Evolutionary conservation across 2,329 filamentous ascomycete species (phyloP).

Genomic region (Ophiocordyceps australis): DNA sequence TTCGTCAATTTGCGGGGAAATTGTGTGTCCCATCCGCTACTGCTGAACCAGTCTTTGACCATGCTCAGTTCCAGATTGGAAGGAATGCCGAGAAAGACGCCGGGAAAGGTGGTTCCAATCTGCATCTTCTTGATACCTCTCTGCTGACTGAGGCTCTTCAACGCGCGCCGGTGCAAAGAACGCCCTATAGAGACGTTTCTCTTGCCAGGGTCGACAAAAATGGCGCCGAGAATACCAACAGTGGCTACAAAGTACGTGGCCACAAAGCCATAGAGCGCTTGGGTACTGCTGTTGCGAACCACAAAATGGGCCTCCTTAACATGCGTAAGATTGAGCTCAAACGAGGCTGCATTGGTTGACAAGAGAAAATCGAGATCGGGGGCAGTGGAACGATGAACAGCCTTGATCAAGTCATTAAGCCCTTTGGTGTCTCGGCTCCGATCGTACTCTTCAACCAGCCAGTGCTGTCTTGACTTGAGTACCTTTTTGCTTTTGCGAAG

Average conservation of each 20-base stretch:
- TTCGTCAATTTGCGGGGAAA: constrained; percentile 40
- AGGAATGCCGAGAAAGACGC: constrained; percentile 75
- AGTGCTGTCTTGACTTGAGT: constrained; percentile 79
- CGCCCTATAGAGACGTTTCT: constrained; percentile 81
- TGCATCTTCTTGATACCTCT: constrained; percentile 63
- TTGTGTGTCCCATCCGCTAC: constrained; percentile 67
- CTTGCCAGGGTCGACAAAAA: constrained; percentile 80
- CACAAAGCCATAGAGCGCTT: constrained; percentile 80
- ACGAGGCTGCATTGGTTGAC: constrained; percentile 53
- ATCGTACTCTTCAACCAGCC: constrained; percentile 83
- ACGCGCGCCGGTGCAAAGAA: constrained; percentile 71
- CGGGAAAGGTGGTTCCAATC: constrained; percentile 63
- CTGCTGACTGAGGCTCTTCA: constrained; percentile 53
- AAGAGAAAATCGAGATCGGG: constrained; percentile 53
- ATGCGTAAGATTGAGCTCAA: constrained; percentile 52
- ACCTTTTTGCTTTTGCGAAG: constrained; percentile 76
- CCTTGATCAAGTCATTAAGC: constrained; percentile 56
- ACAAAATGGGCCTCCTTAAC: constrained; percentile 78
- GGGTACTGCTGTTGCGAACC: constrained; percentile 83
- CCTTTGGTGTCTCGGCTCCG: constrained; percentile 57
- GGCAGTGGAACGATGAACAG: constrained; percentile 47
- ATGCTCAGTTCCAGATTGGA: constrained; percentile 25
- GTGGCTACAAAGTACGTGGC: constrained; percentile 65
- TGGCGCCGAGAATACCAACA: constrained; percentile 60
- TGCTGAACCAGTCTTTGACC: constrained; percentile 67